Conservation (phyloP, 345 rosid genomes). For the Heritiera fomes region DNA sequence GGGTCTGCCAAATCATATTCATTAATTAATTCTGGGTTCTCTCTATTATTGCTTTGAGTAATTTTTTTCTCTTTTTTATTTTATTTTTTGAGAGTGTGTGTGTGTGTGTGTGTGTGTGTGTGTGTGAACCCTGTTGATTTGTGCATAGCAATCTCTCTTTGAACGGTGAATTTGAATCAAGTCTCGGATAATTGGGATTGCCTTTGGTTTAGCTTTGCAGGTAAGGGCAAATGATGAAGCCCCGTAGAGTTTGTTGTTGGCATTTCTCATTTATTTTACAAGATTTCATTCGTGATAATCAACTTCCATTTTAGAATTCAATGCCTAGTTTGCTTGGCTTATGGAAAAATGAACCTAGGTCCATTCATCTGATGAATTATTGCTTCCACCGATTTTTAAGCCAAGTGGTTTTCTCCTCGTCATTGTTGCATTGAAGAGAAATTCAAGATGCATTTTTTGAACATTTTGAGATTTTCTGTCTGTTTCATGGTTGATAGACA, state of each 20-base stretch:
- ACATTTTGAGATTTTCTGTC: not conserved
- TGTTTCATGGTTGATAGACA: not conserved
- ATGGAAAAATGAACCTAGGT: not conserved
- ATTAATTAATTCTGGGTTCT: not conserved
- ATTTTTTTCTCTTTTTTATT: not conserved
- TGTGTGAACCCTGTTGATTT: not conserved
- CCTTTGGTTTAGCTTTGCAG: not conserved
- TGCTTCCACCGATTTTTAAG: not conserved
- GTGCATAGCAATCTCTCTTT: not conserved
- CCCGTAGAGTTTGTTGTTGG: not conserved
- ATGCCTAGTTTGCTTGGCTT: not conserved
- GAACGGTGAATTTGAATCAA: not conserved
- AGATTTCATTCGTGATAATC: not conserved
- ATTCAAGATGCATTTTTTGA: not conserved
- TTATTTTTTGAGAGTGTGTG: too few relatives aligned
- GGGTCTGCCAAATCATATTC: not conserved
- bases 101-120: too few relatives aligned
- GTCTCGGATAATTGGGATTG: not conserved
- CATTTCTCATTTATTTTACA: not conserved
- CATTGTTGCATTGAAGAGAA: not conserved
- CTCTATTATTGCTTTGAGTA: not conserved
- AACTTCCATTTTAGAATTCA: not conserved
- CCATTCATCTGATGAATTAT: not conserved
- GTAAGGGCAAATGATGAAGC: not conserved
- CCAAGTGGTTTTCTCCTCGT: not conserved